phyloP scores from a whole-genome alignment of 495 filamentous ascomycete genomes.

The Parachaetomium inaequale region DNA sequence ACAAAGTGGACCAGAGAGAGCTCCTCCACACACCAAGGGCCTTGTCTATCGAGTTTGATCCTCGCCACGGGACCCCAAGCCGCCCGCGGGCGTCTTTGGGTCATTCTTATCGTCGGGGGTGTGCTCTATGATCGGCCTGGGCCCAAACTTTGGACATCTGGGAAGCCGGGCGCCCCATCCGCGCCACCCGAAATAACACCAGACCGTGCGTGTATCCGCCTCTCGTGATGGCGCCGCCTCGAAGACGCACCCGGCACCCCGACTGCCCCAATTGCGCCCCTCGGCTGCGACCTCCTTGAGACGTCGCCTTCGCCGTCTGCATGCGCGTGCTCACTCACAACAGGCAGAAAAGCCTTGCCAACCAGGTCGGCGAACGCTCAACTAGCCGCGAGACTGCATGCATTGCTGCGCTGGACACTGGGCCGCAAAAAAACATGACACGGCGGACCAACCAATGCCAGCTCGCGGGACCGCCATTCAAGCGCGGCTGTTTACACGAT shows the following conservation, averaged over 20 bases:
- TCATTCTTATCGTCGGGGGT: constrained; percentile 12
- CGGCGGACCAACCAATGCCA: constrained; percentile 1
- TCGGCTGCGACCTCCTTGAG: not conserved
- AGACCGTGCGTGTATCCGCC: not conserved
- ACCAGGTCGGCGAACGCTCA: constrained; percentile 1
- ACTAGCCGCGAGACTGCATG: not conserved
- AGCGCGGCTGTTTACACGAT: constrained; percentile 4
- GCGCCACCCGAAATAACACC: not conserved
- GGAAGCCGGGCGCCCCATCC: not conserved
- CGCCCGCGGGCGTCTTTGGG: not conserved
- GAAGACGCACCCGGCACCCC: not conserved
- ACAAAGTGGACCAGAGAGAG: not conserved
- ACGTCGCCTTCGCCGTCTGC: not conserved
- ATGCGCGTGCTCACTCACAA: constrained; percentile 3
- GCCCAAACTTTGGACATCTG: not conserved
- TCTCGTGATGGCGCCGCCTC: not conserved
- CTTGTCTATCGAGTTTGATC: constrained; percentile 13
- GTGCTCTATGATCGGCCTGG: constrained; percentile 9
- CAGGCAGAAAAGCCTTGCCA: constrained; percentile 12
- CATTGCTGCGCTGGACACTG: not conserved
- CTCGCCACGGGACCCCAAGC: constrained; percentile 4
- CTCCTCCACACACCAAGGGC: not conserved
- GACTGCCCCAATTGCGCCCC: not conserved
- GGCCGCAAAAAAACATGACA: constrained; percentile 6
- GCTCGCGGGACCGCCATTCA: not conserved